These are phyloP conservation scores for Begonia peltatifolia DNA, from an alignment of 306 rosid species.

Conservation along the genomic window DNA sequence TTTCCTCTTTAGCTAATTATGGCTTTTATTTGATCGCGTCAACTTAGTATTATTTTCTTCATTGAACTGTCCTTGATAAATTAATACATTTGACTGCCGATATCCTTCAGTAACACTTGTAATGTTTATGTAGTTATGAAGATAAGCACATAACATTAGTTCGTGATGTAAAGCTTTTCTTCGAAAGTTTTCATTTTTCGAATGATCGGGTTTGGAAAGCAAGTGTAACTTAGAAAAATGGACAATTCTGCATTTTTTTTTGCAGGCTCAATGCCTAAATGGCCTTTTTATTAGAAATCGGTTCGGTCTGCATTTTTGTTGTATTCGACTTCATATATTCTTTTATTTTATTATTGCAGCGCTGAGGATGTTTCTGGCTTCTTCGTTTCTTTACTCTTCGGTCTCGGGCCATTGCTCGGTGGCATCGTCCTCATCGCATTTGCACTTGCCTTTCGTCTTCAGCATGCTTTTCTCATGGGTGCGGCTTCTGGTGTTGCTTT, in stretches of 20 bases:
- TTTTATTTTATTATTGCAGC: slow-evolving; percentile 41
- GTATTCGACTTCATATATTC: slow-evolving; percentile 7
- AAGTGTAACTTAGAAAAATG: no score
- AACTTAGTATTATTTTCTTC: neutral
- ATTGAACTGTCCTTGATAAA: neutral
- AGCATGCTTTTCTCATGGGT: slow-evolving; percentile 94
- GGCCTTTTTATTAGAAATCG: no score
- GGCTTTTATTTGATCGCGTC: no score
- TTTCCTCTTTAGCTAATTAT: no score
- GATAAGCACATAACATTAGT: no score
- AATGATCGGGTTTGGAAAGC: no score
- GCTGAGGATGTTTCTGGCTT: slow-evolving; percentile 96
- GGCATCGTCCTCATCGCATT: slow-evolving; percentile 62
- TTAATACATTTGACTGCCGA: neutral
- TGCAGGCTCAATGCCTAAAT: no score
- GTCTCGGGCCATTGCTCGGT: slow-evolving; percentile 90
- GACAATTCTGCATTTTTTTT: no score
- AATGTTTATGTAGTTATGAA: no score
- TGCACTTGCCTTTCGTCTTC: slow-evolving; percentile 71
- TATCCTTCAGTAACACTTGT: neutral
- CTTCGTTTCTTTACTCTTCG: slow-evolving; percentile 89
- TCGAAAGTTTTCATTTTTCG: no score
- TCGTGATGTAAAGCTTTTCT: no score
- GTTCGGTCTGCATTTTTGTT: no score
- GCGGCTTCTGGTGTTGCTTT: slow-evolving; percentile 91